These are phyloP conservation scores for Astrothelium macrocarpum DNA, from an alignment of 495 filamentous ascomycete genomes.

Conservation along the genomic window DNA sequence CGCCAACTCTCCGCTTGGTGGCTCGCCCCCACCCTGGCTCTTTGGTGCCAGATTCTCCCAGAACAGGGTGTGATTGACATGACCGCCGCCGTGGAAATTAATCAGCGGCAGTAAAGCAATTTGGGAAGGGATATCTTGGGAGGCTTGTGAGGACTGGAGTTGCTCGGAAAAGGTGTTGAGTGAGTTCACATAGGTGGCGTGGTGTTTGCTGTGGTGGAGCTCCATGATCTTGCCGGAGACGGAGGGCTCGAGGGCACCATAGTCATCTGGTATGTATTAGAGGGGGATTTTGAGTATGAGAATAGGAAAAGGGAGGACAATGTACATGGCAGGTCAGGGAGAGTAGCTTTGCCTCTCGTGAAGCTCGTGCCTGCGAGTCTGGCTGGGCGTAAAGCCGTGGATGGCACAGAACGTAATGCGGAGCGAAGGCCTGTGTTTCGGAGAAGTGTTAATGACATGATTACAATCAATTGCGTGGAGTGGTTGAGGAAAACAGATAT, in stretches of 20 bases:
- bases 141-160: conserved; percentile 47
- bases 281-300: background rate
- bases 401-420: conserved; percentile 44
- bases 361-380: conserved; percentile 62
- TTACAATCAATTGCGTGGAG: conserved; percentile 13
- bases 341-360: conserved; percentile 75
- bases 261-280: conserved; percentile 30
- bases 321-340: conserved; percentile 90
- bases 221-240: conserved; percentile 99
- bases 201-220: conserved; percentile 71
- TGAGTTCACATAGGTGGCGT: conserved; percentile 68
- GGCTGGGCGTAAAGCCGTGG: conserved; percentile 43
- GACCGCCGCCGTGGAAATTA: conserved; percentile 92
- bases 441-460: conserved; percentile 49
- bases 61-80: conserved; percentile 87
- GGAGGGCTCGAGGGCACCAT: conserved; percentile 74
- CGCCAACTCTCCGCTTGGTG: conserved; percentile 53
- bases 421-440: conserved; percentile 42
- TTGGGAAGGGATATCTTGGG: conserved; percentile 53
- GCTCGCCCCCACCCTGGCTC: conserved; percentile 62
- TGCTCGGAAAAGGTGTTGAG: conserved; percentile 57
- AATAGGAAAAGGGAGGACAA: conserved; percentile 4
- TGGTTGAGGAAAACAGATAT: background rate
- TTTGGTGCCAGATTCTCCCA: conserved; percentile 87
- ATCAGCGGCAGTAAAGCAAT: conserved; percentile 77